A percentile compares a stretch with the other conserved stretches of the same genome.
Conservation (phyloP, 495 filamentous ascomycete genomes). For the Penicillium malachiteum region DNA sequence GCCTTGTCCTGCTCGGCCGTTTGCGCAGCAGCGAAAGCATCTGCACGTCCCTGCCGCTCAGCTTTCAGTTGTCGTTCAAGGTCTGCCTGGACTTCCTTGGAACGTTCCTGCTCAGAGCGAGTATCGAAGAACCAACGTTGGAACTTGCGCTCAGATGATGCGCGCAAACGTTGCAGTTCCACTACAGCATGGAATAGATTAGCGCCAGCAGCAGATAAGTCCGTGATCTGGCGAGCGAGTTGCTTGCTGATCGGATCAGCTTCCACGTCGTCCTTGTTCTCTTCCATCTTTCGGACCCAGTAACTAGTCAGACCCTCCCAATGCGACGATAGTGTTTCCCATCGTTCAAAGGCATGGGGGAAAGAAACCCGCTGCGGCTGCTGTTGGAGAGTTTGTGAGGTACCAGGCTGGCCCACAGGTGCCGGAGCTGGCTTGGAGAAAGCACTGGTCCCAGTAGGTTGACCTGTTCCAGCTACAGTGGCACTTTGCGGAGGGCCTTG, state of each 20-base stretch:
- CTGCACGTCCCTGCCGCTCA: constrained; percentile 67
- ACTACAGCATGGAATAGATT: constrained; percentile 98
- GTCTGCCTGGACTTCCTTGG: constrained; percentile 80
- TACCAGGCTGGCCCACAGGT: constrained; percentile 25
- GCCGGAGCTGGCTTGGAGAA: constrained; percentile 29
- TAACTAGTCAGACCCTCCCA: constrained; percentile 98
- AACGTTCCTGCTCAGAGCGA: constrained; percentile 79
- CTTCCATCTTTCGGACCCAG: constrained; percentile 90
- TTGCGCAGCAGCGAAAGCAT: constrained; percentile 61
- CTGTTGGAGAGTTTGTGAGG: constrained; percentile 36
- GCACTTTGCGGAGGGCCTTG: constrained; percentile 29
- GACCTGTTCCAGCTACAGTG: constrained; percentile 22
- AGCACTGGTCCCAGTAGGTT: constrained; percentile 12
- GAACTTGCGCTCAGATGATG: constrained; percentile 94
- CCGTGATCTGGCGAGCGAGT: constrained; percentile 89
- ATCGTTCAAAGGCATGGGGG: constrained; percentile 95
- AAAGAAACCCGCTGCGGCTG: constrained; percentile 56
- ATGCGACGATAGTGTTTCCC: constrained; percentile 94
- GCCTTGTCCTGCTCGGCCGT: constrained; percentile 64
- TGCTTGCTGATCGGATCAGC: constrained; percentile 81
- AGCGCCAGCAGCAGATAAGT: constrained; percentile 91
- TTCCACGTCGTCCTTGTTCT: constrained; percentile 80
- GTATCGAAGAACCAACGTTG: constrained; percentile 99
- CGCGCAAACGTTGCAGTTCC: constrained; percentile 91
- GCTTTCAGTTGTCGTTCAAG: constrained; percentile 69